These are phyloP conservation scores for Alternaria atra DNA, from an alignment of 2,329 filamentous ascomycete species.

Conservation along the genomic window DNA sequence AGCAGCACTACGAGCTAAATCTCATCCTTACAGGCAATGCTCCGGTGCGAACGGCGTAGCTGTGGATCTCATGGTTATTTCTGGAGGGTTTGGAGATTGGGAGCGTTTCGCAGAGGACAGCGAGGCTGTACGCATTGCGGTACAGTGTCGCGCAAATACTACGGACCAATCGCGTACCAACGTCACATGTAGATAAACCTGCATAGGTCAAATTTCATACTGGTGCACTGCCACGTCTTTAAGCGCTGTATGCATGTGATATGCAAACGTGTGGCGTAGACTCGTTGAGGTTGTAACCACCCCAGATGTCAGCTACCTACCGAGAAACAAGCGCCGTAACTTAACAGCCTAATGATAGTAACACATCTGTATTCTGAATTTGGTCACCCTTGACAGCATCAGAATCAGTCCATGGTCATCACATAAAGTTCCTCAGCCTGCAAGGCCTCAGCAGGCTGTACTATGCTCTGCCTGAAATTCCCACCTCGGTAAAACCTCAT, in stretches of 20 bases:
- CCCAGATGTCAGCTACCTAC: background rate
- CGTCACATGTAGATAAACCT: background rate
- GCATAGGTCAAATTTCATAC: background rate
- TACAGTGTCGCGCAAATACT: background rate
- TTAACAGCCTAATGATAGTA: background rate
- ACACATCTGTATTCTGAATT: background rate
- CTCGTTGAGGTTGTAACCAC: background rate
- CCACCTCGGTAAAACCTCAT: too few relatives aligned
- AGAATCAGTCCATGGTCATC: background rate
- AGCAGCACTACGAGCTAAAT: background rate
- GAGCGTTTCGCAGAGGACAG: background rate
- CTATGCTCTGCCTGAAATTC: too few relatives aligned
- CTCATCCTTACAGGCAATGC: background rate
- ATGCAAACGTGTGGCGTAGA: background rate
- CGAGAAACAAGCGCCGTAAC: background rate
- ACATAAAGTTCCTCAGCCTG: background rate
- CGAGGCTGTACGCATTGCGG: background rate
- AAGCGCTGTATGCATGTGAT: background rate
- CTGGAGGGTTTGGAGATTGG: background rate
- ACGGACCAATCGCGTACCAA: background rate
- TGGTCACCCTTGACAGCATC: background rate
- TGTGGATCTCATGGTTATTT: slow-evolving; percentile 2
- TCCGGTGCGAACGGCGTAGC: background rate
- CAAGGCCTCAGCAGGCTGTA: background rate
- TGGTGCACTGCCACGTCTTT: background rate